Evolutionary conservation across 1,139 yeast genomes (phyloP).

Genomic region (Yamadazyma kanchanaburiensis): DNA sequence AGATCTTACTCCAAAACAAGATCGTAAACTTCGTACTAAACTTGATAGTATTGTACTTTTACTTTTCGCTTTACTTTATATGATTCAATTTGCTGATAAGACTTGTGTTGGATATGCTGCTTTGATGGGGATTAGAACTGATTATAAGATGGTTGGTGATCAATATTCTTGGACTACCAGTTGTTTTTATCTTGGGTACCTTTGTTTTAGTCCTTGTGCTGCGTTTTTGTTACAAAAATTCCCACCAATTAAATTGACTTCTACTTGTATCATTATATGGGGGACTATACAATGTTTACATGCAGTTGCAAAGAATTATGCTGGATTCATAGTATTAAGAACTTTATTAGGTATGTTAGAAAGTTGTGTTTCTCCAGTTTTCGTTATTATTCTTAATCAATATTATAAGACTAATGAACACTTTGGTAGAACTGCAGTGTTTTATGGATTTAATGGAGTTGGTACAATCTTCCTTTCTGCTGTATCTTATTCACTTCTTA

Average conservation of each 20-base stretch:
- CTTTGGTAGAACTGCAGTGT: slow-evolving; percentile 21
- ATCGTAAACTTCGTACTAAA: no score
- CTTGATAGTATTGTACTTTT: no score
- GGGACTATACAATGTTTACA: slow-evolving; percentile 26
- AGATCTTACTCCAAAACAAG: no score
- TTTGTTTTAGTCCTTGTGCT: slow-evolving; percentile 48
- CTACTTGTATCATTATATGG: slow-evolving; percentile 25
- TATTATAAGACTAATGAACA: slow-evolving; percentile 23
- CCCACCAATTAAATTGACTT: slow-evolving; percentile 27
- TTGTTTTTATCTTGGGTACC: slow-evolving; percentile 54
- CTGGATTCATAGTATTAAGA: slow-evolving; percentile 29
- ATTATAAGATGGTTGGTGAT: no score
- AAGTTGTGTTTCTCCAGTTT: slow-evolving; percentile 52
- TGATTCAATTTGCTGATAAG: no score
- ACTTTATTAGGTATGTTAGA: slow-evolving; percentile 54
- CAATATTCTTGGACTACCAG: slow-evolving; percentile 57
- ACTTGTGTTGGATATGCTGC: no score
- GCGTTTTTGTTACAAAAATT: slow-evolving; percentile 39
- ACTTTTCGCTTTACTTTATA: no score
- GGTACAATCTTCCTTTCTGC: slow-evolving; percentile 27
- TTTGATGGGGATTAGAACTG: no score
- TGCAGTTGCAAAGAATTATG: slow-evolving; percentile 23
- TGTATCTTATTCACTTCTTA: slow-evolving; percentile 22
- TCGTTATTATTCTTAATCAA: slow-evolving; percentile 44
- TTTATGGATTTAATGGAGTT: slow-evolving; percentile 31